phyloP scores from a whole-genome alignment of 441 rosid species.

The Bruguiera hainesii region DNA sequence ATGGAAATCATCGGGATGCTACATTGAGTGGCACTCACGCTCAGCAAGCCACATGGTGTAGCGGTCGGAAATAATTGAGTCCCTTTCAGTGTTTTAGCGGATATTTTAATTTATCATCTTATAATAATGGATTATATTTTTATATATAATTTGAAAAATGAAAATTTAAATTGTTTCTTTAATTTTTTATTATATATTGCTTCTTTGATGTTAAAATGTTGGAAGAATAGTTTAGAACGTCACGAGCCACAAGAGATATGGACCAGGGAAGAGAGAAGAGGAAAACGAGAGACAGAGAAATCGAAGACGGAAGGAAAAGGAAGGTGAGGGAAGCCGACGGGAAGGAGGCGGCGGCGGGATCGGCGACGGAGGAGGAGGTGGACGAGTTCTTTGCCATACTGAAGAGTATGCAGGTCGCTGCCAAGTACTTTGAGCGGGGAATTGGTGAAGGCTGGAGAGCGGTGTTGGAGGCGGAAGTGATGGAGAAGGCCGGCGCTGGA shows the following conservation, averaged over 20 bases:
- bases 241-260: background rate
- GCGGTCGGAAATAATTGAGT: too few species aligned
- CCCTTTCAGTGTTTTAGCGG: too few species aligned
- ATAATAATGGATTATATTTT: too few species aligned
- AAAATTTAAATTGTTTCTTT: background rate
- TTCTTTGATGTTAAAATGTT: background rate
- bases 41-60: too few species aligned
- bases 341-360: background rate
- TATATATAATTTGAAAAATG: too few species aligned
- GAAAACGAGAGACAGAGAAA: background rate
- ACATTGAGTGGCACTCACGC: too few species aligned
- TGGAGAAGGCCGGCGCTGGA: conserved; percentile 3
- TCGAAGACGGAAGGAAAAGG: conserved; percentile 21
- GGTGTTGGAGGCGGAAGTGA: conserved; percentile 14
- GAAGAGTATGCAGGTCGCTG: conserved; percentile 27
- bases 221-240: background rate
- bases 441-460: conserved; percentile 18
- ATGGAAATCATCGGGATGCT: too few species aligned
- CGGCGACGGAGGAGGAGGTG: conserved; percentile 31
- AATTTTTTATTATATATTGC: background rate
- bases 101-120: too few species aligned
- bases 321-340: conserved; percentile 19
- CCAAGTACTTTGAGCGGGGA: conserved; percentile 26
- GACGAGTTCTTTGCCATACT: conserved; percentile 40
- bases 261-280: conserved; percentile 18